Conservation (phyloP, 495 filamentous ascomycete genomes). For the Hypoxylon lienhwacheense region DNA sequence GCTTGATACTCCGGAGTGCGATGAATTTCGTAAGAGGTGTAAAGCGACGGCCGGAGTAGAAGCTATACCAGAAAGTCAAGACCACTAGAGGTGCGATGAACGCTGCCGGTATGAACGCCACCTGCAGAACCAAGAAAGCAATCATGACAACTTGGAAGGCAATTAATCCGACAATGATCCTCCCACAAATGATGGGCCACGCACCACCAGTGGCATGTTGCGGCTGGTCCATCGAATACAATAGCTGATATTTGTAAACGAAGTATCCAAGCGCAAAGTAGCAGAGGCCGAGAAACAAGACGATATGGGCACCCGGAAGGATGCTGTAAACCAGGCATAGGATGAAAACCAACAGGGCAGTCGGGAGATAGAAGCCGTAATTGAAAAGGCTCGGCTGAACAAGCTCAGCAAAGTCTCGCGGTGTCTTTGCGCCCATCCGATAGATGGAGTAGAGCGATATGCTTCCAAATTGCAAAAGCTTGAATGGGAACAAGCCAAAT, state of each 20-base stretch:
- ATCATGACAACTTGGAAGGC: slow-evolving; percentile 92
- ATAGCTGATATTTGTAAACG: slow-evolving; percentile 95
- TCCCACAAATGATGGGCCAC: slow-evolving; percentile 94
- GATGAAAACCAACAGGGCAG: slow-evolving; percentile 86
- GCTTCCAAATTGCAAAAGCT: slow-evolving; percentile 86
- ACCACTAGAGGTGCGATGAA: slow-evolving; percentile 75
- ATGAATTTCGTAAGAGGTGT: slow-evolving; percentile 90
- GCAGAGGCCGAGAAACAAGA: slow-evolving; percentile 77
- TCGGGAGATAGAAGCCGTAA: slow-evolving; percentile 94
- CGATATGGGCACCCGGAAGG: slow-evolving; percentile 76
- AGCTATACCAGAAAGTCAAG: slow-evolving; percentile 81
- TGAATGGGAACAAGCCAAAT: slow-evolving; percentile 87
- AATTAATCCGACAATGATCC: slow-evolving; percentile 77
- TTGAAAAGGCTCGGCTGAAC: slow-evolving; percentile 84
- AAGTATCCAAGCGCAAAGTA: slow-evolving; percentile 91
- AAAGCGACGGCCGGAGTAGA: slow-evolving; percentile 72
- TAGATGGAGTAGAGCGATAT: slow-evolving; percentile 82
- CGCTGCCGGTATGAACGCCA: slow-evolving; percentile 67
- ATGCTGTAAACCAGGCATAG: slow-evolving; percentile 95
- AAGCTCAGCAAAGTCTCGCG: slow-evolving; percentile 85
- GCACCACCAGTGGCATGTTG: slow-evolving; percentile 92
- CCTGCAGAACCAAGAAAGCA: slow-evolving; percentile 75
- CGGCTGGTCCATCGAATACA: slow-evolving; percentile 98
- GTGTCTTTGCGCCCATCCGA: slow-evolving; percentile 78
- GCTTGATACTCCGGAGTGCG: slow-evolving; percentile 75